Percentiles rank a stretch among this genome's conserved stretches.
These are phyloP conservation scores for Colletotrichum spinosum DNA, from an alignment of 2,329 filamentous ascomycete species.

Conservation along the genomic window DNA sequence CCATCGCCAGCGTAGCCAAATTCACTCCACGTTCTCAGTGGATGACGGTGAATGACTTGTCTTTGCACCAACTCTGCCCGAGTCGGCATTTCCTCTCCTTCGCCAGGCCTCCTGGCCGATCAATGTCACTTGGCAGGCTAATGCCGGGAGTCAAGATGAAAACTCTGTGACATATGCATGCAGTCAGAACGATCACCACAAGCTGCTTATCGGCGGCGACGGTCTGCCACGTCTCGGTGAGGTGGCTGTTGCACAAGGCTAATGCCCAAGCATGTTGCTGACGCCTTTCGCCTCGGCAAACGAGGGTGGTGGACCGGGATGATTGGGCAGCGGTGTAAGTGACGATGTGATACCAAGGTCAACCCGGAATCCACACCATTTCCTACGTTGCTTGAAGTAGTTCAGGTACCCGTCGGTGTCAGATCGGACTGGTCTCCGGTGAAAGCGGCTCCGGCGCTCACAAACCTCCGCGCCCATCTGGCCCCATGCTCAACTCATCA, in stretches of 20 bases:
- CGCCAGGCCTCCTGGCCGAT: too few species aligned
- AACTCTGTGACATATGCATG: neutral
- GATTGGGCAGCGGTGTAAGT: neutral
- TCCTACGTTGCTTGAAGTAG: neutral
- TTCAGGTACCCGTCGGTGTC: constrained; percentile 14
- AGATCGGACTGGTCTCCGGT: constrained; percentile 6
- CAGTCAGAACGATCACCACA: neutral
- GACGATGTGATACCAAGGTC: neutral
- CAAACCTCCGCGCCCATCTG: constrained; percentile 14
- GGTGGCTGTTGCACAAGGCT: neutral
- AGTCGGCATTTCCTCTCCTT: constrained; percentile 13
- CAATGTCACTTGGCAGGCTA: too few species aligned
- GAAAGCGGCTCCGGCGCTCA: constrained; percentile 23
- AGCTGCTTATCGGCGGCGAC: neutral
- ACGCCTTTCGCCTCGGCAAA: neutral
- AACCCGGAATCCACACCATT: neutral
- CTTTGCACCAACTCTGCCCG: constrained; percentile 15
- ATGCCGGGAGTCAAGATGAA: neutral
- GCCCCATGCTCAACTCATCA: constrained; percentile 23
- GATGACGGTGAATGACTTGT: constrained; percentile 21
- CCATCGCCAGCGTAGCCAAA: too few species aligned
- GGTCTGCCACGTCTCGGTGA: neutral
- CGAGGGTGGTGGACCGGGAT: neutral
- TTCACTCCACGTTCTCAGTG: neutral
- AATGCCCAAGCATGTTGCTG: neutral